Base-by-base conservation (phyloP, 2,329 filamentous ascomycete species). In the Monosporascus ibericus region DNA sequence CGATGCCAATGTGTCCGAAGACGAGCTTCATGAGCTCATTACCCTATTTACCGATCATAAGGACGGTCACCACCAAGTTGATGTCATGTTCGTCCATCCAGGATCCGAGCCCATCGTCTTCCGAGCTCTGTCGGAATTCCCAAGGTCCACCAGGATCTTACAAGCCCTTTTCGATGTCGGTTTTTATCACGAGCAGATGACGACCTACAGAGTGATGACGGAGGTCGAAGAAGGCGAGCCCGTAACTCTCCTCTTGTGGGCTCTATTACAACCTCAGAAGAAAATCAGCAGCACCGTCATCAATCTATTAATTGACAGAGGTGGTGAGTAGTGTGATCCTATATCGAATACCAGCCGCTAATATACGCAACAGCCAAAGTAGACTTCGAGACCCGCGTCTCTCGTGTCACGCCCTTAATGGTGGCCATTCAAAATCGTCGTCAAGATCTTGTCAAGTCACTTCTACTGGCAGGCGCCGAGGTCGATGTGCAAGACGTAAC, bases 211-310 rank as follows among this genome's bases (percentile, higher is more conserved):
- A 3, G 69, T 81, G 2, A 68, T 78, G 51, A 68, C 75, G 0
- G 72, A 75, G 11, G 54, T 75, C 0, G 73, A 76, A 2, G 76
- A 79, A 37, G 69, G 73, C 3, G 84, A 88, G 63, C 68, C 72
- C 9, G 73, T 84, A 44, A 80, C 79, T 2, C 69, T 84, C 2
- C 68, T 87, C 7, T 69, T 78, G 48, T 87, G 84, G 84, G 76
- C 81, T 0, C 71, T 87, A 49, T 68, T 80, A 6, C 82, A 86
- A 56, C 80, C 81, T 0, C 80, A 85, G 56, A 86, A 86, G 64
- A 77, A 76, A 55, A 74, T 86, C 48, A 84, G 81, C 64, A 81
- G 78, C 36, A 65, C 71, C 5, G 68, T 86, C 44, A 78, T 88
- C 51, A 72, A 79, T 55, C 65, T 81, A 47, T 69, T 87, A 20